Percentiles rank a stretch among this genome's conserved stretches.
Conservation (phyloP, 192 early-diverging fungal genomes). For the Funneliformis geosporum region DNA sequence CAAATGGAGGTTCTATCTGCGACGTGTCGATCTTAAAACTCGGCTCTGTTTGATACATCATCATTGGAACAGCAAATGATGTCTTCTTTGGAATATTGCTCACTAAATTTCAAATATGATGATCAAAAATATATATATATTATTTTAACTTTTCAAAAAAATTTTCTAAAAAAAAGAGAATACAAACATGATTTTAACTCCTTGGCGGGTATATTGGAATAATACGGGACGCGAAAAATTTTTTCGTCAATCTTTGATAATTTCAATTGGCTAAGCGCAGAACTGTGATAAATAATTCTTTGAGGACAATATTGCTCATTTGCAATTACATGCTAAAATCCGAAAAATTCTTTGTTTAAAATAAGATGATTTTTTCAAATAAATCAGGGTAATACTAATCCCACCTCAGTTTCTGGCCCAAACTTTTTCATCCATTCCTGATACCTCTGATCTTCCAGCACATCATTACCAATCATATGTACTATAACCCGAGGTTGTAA, state of each 20-base stretch:
- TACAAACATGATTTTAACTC: constrained; percentile 35
- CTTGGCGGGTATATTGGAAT: constrained; percentile 47
- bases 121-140: not conserved
- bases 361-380: not conserved
- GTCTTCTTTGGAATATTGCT: constrained; percentile 25
- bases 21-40: constrained; percentile 53
- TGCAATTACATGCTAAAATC: constrained; percentile 74
- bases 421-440: constrained; percentile 74
- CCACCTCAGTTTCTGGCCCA: constrained; percentile 61
- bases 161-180: not conserved
- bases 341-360: not conserved
- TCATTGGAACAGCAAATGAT: constrained; percentile 43
- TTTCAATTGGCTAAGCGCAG: constrained; percentile 62
- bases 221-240: constrained; percentile 75
- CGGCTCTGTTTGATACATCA: constrained; percentile 65
- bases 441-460: constrained; percentile 66
- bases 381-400: not conserved
- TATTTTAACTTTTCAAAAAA: not conserved
- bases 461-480: constrained; percentile 67
- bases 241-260: constrained; percentile 64
- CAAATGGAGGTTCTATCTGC: constrained; percentile 35
- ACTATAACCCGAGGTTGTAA: constrained; percentile 54
- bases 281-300: constrained; percentile 65
- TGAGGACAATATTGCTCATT: constrained; percentile 65
- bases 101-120: constrained; percentile 4